phyloP scores from a whole-genome alignment of 2,329 filamentous ascomycete genomes.

The Pestalotiopsis sp. region DNA sequence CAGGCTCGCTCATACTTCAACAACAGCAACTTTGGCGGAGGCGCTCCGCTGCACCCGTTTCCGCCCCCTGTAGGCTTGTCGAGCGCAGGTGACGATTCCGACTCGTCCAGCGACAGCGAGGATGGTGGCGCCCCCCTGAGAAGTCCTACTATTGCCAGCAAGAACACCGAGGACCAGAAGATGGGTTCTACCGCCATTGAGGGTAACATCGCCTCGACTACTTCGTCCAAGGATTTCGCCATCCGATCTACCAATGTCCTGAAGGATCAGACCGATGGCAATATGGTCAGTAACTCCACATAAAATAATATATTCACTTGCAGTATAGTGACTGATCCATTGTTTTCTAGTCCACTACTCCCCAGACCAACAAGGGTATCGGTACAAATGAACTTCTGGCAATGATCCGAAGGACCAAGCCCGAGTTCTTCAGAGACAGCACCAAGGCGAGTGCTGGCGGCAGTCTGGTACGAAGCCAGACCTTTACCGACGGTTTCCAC shows the following conservation, averaged over 20 bases:
- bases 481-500: not conserved
- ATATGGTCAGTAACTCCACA: too few species aligned
- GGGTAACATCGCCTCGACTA: too few species aligned
- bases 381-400: not conserved
- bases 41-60: too few species aligned
- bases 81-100: too few species aligned
- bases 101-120: not conserved
- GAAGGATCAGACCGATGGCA: too few species aligned
- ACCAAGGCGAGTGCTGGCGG: not conserved
- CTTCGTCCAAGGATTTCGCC: too few species aligned
- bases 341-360: not conserved
- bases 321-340: not conserved
- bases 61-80: too few species aligned
- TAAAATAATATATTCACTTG: too few species aligned
- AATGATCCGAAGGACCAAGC: not conserved
- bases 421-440: not conserved
- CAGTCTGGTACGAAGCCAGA: not conserved
- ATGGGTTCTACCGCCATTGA: not conserved
- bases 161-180: not conserved
- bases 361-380: not conserved
- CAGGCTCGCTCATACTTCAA: too few species aligned
- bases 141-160: not conserved
- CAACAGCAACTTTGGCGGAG: too few species aligned
- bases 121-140: slow-evolving; percentile 16
- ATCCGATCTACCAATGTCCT: too few species aligned